phyloP scores from a whole-genome alignment of 1,284 basidiomycete genomes.

The Cutaneotrichosporon cavernicola region DNA sequence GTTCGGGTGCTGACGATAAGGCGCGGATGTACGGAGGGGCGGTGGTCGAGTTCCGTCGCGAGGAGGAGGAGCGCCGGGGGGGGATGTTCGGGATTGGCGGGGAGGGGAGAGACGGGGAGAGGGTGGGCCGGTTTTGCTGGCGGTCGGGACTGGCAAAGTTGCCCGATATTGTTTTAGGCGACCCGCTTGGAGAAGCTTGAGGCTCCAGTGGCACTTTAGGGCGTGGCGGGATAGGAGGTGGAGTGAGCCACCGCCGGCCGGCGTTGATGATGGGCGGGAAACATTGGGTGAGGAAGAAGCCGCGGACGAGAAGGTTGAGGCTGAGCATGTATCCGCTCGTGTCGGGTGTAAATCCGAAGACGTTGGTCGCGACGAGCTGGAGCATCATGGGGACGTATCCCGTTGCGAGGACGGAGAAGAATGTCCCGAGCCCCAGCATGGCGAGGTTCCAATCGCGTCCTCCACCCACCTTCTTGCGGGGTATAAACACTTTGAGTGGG shows the following conservation, averaged over 20 bases:
- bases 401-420: conserved; percentile 48
- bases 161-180: background rate
- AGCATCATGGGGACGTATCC: conserved; percentile 47
- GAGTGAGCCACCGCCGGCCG: conserved; percentile 30
- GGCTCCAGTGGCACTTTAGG: background rate
- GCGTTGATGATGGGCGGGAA: conserved; percentile 47
- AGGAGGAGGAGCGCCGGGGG: conserved; percentile 1
- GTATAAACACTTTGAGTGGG: conserved; percentile 47
- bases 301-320: conserved; percentile 39
- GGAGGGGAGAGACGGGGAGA: background rate
- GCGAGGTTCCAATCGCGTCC: conserved; percentile 41
- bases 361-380: conserved; percentile 46
- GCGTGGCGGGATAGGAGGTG: background rate
- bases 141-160: background rate
- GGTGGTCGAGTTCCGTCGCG: background rate
- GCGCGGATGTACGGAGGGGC: background rate
- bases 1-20: conserved; percentile 16
- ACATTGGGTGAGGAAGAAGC: conserved; percentile 45
- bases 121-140: background rate
- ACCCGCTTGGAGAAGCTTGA: background rate
- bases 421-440: conserved; percentile 44
- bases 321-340: conserved; percentile 42
- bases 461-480: conserved; percentile 17
- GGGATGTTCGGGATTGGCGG: conserved; percentile 13
- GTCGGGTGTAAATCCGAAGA: conserved; percentile 42